Evolutionary conservation across 345 rosid genomes (phyloP), one percentile per base, ranked within the genome.

Genomic region (Heritiera littoralis): DNA sequence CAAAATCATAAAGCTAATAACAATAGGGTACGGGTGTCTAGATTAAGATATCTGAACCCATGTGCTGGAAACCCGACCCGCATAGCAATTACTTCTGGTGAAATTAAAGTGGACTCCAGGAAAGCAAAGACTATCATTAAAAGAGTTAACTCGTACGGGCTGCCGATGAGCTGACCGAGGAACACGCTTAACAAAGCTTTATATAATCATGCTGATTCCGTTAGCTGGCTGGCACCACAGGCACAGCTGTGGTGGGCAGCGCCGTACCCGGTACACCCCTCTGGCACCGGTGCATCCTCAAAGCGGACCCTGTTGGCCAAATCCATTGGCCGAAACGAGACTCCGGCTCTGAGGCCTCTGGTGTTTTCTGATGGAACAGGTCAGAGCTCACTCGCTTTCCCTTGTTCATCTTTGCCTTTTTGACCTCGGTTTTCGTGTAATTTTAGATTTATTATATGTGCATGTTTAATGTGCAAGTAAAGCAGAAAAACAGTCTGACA

Each of bases 181-280:
- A 73, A 77, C 77, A 80, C 85, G 76, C 12, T 81, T 81, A 78
- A 78, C 84, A 59, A 76, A 60, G 78, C 46, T 18, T 41, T 9
- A 65, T 20, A 65, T 11, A 28, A 28, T 49, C 43, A 2, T 48
- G 59, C 58, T 6, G 32, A 70, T 70, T 4, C 10, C 18, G 58
- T 1, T 41, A 3, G 38, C 43, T 41, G 72, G 72, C 32, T n/a
- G 17, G 52, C 32, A 66, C 51, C 28, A 41, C 14, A 41, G 35
- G 40, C 20, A 49, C 59, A 28, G 56, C 59, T 30, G 43, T 6
- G 17, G 12, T 14, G n/a, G 58, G 74, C 74, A 48, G 41, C 41
- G 41, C 56, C 41, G 58, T 28, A 30, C 40, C 79, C 55, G 45
- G 43, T 66, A 77, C 58, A 1, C 18, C 43, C 46, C 38, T 75